Conservation (phyloP, 2,329 filamentous ascomycete species). For the Cytospora mali region DNA sequence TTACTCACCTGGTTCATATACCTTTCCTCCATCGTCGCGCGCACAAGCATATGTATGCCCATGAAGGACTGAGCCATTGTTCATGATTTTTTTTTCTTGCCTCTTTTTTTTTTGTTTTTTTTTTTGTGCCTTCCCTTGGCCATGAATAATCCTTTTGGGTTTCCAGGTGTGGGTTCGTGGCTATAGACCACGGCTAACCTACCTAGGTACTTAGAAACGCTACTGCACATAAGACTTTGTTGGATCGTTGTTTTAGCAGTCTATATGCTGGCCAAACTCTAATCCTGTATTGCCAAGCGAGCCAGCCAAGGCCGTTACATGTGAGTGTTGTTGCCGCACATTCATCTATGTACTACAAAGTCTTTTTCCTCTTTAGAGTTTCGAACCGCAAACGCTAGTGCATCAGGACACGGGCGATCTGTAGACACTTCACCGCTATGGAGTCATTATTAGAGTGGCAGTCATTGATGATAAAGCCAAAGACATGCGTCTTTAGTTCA, state of each 20-base stretch:
- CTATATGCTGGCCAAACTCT: neutral
- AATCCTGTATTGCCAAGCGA: neutral
- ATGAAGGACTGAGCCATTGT: neutral
- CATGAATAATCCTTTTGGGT: neutral
- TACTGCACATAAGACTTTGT: too few species aligned
- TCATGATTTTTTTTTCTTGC: too few species aligned
- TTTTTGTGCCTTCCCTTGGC: neutral
- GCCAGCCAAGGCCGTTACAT: neutral
- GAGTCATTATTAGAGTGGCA: neutral
- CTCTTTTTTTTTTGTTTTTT: neutral
- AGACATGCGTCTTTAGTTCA: neutral
- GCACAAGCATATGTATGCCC: neutral
- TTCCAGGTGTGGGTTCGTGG: neutral
- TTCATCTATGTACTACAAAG: neutral
- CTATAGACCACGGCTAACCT: neutral
- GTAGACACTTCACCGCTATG: neutral
- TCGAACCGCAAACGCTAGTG: neutral
- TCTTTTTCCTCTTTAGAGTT: neutral
- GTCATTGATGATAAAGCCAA: neutral
- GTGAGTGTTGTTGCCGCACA: neutral
- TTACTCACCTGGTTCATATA: neutral
- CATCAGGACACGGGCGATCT: neutral
- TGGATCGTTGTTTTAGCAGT: too few species aligned
- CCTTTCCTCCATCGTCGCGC: neutral
- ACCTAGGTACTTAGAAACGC: too few species aligned